Evolutionary conservation across 73 alveolate species (phyloP).

Genomic region (Loxodes magnus): DNA sequence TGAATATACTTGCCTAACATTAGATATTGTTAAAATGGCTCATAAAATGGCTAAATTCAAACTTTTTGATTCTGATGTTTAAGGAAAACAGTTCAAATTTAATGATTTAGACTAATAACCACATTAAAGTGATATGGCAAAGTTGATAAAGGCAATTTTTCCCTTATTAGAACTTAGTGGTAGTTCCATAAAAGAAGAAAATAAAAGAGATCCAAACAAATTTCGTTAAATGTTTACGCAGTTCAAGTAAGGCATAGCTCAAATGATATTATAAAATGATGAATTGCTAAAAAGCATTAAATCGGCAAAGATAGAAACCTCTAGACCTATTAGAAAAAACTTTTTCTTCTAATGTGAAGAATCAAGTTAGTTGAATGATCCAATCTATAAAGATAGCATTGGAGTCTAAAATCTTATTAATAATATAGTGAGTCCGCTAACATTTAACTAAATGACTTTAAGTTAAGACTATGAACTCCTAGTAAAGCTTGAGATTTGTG

Average conservation of each 20-base stretch:
- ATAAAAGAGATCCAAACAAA: neutral
- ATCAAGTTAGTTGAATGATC: neutral
- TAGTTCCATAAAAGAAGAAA: no score
- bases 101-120: neutral
- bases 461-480: neutral
- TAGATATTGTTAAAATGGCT: constrained; percentile 1
- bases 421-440: neutral
- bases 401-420: neutral
- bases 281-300: no score
- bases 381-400: constrained; percentile 5
- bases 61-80: neutral
- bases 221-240: neutral
- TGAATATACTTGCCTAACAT: neutral
- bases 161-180: no score
- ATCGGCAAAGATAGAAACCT: no score
- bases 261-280: no score
- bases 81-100: neutral
- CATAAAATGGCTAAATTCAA: constrained; percentile 5
- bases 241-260: no score
- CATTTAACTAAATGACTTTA: neutral
- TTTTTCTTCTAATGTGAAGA: neutral
- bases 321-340: neutral
- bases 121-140: neutral
- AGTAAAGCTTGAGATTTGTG: constrained; percentile 5
- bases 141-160: neutral